Evolutionary conservation across 148 eudicot genomes (phyloP).

Genomic region (Camellia sinensis): DNA sequence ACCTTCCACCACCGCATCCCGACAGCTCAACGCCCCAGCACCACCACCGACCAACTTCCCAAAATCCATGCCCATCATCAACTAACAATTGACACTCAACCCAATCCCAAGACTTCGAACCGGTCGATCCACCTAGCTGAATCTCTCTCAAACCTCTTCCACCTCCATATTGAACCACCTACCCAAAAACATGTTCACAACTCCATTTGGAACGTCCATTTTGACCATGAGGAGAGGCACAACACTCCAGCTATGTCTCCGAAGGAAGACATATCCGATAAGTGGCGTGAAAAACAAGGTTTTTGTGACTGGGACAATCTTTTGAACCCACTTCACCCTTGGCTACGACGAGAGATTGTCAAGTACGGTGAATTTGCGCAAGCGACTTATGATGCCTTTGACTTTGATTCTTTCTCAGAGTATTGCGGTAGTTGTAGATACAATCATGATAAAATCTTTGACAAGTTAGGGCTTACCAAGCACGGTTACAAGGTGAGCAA

Average conservation of each 20-base stretch:
- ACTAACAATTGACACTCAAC: background rate
- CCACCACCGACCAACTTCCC: background rate
- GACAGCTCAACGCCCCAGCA: background rate
- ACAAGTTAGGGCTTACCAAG: constrained; percentile 35
- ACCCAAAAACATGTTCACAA: constrained; percentile 15
- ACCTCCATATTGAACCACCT: constrained; percentile 25
- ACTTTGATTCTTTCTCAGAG: constrained; percentile 55
- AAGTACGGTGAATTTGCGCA: constrained; percentile 82
- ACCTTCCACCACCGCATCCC: constrained; percentile 10
- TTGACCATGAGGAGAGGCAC: constrained; percentile 32
- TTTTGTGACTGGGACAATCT: constrained; percentile 40
- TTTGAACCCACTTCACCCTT: constrained; percentile 56
- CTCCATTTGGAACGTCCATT: background rate
- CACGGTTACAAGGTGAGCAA: constrained; percentile 59
- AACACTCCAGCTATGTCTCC: constrained; percentile 48
- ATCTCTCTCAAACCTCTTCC: constrained; percentile 28
- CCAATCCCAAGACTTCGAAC: background rate
- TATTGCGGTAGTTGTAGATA: constrained; percentile 69
- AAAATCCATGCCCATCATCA: constrained; percentile 12
- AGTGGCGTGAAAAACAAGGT: constrained; percentile 58
- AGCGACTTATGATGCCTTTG: constrained; percentile 77
- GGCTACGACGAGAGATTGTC: constrained; percentile 52
- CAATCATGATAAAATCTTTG: constrained; percentile 37
- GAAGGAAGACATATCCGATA: constrained; percentile 43
- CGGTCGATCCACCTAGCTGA: constrained; percentile 17